Evolutionary conservation across 768 basidiomycete genomes (phyloP).

Genomic region (Xanthoconium stramineum): DNA sequence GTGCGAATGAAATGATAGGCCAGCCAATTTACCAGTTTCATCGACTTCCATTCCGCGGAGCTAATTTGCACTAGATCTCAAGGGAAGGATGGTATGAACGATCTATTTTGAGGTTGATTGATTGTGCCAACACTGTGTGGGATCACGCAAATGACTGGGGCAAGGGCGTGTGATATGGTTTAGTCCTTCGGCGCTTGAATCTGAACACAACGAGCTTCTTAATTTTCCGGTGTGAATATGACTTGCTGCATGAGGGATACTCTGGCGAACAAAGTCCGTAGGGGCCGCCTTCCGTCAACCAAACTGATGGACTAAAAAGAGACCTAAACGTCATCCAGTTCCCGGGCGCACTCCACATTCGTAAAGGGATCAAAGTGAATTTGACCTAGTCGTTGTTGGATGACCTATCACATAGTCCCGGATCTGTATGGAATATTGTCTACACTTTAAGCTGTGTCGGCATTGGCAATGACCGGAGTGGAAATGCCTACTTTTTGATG

Average conservation of each 20-base stretch:
- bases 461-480: neutral
- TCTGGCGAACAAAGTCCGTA: neutral
- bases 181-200: neutral
- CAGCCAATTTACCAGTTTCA: constrained; percentile 8
- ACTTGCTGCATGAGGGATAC: neutral
- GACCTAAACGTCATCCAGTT: neutral
- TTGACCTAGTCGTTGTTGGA: neutral
- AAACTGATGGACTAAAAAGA: neutral
- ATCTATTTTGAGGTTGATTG: constrained; percentile 12
- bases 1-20: constrained; percentile 14
- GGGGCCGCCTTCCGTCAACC: neutral
- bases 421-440: neutral
- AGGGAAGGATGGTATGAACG: neutral
- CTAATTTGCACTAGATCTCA: neutral
- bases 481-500: constrained; percentile 2
- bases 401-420: neutral
- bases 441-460: neutral
- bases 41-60: constrained; percentile 24
- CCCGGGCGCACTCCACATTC: neutral
- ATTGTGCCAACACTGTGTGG: neutral
- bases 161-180: neutral
- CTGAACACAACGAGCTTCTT: neutral
- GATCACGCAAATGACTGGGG: constrained; percentile 1
- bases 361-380: neutral
- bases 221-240: neutral